Percentiles rank a stretch among this genome's conserved stretches.
Conservation (phyloP, 768 basidiomycete genomes). For the Lentinula detonsa region DNA sequence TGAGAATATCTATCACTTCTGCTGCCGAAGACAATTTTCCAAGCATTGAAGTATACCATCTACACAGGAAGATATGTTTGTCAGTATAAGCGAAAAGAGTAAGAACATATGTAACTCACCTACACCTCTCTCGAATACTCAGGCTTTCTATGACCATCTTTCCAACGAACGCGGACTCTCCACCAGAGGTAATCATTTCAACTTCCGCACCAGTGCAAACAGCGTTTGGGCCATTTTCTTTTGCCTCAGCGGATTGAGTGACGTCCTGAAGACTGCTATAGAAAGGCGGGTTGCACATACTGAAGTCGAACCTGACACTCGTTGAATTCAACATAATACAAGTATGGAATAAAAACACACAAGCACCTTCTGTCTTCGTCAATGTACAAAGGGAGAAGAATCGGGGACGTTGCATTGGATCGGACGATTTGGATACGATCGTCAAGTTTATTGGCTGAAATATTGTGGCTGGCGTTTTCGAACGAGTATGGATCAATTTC, state of each 20-base stretch:
- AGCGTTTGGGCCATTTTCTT: conserved; percentile 63
- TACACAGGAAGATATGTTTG: conserved; percentile 16
- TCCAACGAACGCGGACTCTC: conserved; percentile 74
- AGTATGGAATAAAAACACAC: neutral
- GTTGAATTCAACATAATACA: neutral
- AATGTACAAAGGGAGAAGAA: conserved; percentile 37
- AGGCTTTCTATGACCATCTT: conserved; percentile 76
- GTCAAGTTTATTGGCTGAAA: conserved; percentile 49
- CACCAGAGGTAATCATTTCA: conserved; percentile 89
- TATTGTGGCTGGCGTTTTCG: conserved; percentile 46
- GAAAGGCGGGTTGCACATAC: conserved; percentile 97
- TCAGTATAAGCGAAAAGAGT: neutral
- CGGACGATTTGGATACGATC: conserved; percentile 44
- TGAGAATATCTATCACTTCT: conserved; percentile 52
- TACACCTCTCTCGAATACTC: conserved; percentile 40
- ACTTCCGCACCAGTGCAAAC: conserved; percentile 84
- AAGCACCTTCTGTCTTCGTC: neutral
- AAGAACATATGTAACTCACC: conserved; percentile 31
- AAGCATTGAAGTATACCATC: conserved; percentile 93
- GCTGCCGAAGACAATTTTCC: conserved; percentile 78
- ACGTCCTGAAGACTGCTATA: conserved; percentile 76
- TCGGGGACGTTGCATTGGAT: conserved; percentile 26
- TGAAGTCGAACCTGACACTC: conserved; percentile 55
- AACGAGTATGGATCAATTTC: conserved; percentile 71
- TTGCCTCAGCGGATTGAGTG: conserved; percentile 45